These are phyloP conservation scores for Chaetoceros muelleri DNA, from an alignment of 108 stramenopile genomes.

Conservation along the genomic window DNA sequence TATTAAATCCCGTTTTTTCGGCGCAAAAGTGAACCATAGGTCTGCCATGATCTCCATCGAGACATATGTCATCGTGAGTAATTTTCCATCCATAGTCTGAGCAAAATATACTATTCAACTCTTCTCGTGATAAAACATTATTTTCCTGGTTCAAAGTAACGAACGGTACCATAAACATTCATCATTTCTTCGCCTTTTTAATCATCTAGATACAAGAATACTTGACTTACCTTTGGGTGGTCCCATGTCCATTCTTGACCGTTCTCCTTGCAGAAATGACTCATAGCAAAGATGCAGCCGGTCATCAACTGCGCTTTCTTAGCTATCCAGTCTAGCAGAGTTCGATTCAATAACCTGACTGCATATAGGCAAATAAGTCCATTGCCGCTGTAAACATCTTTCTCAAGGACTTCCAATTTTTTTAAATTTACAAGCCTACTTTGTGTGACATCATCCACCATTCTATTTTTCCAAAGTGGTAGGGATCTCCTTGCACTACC, in stretches of 20 bases:
- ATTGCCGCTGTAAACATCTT: conserved; percentile 6
- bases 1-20: conserved; percentile 17
- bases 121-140: conserved; percentile 51
- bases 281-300: conserved; percentile 51
- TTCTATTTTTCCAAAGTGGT: conserved; percentile 50
- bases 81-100: conserved; percentile 35
- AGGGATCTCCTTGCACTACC: conserved; percentile 34
- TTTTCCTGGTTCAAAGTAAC: conserved; percentile 22
- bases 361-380: conserved; percentile 32
- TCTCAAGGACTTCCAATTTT: conserved; percentile 22
- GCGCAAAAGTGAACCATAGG: conserved; percentile 76
- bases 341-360: conserved; percentile 62
- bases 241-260: conserved; percentile 55
- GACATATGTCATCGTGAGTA: conserved; percentile 43
- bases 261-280: conserved; percentile 67
- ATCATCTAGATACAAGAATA: background rate
- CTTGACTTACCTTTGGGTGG: conserved; percentile 39
- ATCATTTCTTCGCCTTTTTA: background rate
- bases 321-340: conserved; percentile 28
- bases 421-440: conserved; percentile 34
- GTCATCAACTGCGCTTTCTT: conserved; percentile 7
- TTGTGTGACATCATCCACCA: conserved; percentile 29
- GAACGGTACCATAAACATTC: background rate
- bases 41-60: conserved; percentile 73
- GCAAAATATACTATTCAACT: conserved; percentile 41